Conservation (phyloP, 1,139 yeast species). For the Kurtzmaniella quercitrusa region DNA sequence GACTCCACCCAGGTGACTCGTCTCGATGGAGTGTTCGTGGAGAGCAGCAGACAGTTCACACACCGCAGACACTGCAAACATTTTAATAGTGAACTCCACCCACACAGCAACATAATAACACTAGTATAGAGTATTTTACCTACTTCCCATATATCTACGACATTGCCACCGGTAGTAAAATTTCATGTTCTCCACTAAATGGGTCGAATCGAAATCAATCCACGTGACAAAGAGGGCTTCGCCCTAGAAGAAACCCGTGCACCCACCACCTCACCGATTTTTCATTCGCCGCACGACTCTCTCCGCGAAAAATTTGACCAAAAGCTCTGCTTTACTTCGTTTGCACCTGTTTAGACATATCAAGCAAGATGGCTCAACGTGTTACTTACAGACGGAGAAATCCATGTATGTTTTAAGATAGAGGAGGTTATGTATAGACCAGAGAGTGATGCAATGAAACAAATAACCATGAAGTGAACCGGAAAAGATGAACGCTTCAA, state of each 20-base stretch:
- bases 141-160: no score
- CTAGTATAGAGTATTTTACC: no score
- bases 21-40: no score
- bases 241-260: constrained; percentile 5
- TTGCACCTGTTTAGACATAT: constrained; percentile 13
- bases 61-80: no score
- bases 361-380: constrained; percentile 45
- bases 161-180: no score
- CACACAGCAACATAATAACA: no score
- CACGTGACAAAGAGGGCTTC: constrained; percentile 5
- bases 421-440: not conserved
- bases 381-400: constrained; percentile 52
- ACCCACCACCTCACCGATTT: constrained; percentile 6
- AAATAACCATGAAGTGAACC: not conserved
- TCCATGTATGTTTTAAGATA: constrained; percentile 36
- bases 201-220: not conserved
- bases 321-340: not conserved
- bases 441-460: not conserved
- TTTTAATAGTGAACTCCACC: no score
- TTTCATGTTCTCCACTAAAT: no score
- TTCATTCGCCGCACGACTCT: constrained; percentile 7
- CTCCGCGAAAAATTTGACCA: constrained; percentile 4
- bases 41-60: no score
- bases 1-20: no score
- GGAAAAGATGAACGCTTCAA: not conserved